Evolutionary conservation across 768 basidiomycete species (phyloP), one percentile per base, ranked within the genome.

Genomic region (Lactarius quietus): DNA sequence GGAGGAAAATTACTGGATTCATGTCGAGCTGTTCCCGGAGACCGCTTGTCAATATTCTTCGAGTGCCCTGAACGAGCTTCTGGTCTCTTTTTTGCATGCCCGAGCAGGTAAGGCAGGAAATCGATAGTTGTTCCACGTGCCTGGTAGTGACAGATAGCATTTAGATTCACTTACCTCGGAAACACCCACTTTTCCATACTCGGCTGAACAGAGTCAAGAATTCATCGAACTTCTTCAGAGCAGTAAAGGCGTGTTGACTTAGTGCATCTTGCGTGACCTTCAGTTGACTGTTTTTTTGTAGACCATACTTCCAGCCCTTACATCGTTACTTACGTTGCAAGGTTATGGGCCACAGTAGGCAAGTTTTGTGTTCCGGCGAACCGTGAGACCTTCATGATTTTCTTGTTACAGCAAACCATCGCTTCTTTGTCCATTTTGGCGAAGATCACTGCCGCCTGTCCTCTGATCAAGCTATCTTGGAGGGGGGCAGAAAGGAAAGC

Each of bases 401-500:
- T 33, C n/a, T 29, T 26, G 12, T 6, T 51, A 6, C 31, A 55
- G 54, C 54, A 31, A 55, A 55, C 14, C 54, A 55, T 51, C 48
- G 48, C 48, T 51, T 51, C 23, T 51, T 51, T 28, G 26, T 28
- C 6, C 48, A 51, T 51, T 55, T 55, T 12, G 54, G 54, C 31
- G 54, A 55, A 35, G 54, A 55, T 20, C 54, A 55, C 33, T 55
- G 54, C 54, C 54, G 54, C 54, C 9, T 55, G 31, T 55, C 54
- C 18, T 55, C 54, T 10, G 29, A 55, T 20, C 54, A 55, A 29
- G 28, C 54, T 23, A 55, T 55, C 31, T 35, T 55, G 5, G 54
- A 55, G 31, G 18, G 29, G 31, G 18, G 20, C 18, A 29, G 31
- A 18, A 55, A n/a, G 20, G 29, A 35, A 35, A 55, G 33, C 33